Conservation (phyloP, 1,284 basidiomycete species). For the Pseudozyma hubeiensis region DNA sequence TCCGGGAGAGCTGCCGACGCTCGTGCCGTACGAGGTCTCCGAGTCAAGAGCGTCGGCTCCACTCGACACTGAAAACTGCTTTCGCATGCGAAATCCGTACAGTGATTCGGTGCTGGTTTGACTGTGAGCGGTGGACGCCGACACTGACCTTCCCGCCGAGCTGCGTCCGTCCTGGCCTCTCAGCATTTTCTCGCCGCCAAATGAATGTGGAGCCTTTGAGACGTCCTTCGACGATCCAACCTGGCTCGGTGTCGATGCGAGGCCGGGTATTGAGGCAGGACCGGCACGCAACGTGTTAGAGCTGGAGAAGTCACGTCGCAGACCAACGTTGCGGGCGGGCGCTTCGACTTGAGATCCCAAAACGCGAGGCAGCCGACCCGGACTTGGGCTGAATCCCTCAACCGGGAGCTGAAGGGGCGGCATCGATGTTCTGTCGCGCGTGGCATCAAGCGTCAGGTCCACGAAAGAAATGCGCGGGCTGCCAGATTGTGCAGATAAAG, state of each 20-base stretch:
- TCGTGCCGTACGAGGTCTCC: constrained; percentile 47
- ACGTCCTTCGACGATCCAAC: constrained; percentile 1
- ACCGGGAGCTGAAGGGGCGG: background rate
- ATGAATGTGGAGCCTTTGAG: background rate
- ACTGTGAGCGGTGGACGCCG: constrained; percentile 34
- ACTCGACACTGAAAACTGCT: constrained; percentile 29
- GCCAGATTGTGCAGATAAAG: background rate
- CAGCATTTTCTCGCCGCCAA: constrained; percentile 18
- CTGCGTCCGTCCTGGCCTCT: constrained; percentile 13
- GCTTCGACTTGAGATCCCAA: background rate
- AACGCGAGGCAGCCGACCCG: too few relatives aligned
- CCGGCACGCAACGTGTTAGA: constrained; percentile 38
- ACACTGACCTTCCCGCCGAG: constrained; percentile 35
- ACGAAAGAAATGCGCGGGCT: background rate
- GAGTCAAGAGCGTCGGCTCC: constrained; percentile 38
- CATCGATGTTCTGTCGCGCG: background rate
- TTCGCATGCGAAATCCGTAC: constrained; percentile 32
- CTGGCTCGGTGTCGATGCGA: background rate
- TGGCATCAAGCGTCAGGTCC: background rate
- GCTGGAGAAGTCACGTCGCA: constrained; percentile 41
- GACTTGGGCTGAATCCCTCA: background rate
- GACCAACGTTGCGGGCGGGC: constrained; percentile 1
- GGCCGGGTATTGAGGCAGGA: background rate
- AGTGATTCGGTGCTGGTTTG: constrained; percentile 32
- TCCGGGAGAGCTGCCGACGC: constrained; percentile 38